phyloP scores from a whole-genome alignment of 1,284 basidiomycete species.

The Takashimella koratensis region DNA sequence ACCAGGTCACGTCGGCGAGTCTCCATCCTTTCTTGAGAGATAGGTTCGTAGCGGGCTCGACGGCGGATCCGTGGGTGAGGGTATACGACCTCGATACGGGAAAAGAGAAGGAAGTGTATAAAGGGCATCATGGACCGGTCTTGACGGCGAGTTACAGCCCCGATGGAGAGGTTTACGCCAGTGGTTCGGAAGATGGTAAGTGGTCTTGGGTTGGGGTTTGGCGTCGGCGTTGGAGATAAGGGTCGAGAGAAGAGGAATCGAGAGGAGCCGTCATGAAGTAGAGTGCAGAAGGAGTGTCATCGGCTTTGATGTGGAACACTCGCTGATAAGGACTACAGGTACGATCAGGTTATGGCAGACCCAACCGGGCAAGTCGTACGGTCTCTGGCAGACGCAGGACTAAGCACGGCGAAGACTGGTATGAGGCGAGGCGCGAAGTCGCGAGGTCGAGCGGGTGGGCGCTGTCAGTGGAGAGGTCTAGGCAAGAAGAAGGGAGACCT shows the following conservation, averaged over 20 bases:
- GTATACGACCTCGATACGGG: conserved; percentile 84
- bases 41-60: conserved; percentile 88
- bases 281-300: too few species aligned
- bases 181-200: conserved; percentile 74
- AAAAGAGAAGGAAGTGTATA: conserved; percentile 83
- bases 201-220: too few species aligned
- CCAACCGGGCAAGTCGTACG: conserved; percentile 85
- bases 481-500: too few species aligned
- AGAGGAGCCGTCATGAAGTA: too few species aligned
- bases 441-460: too few species aligned
- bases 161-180: conserved; percentile 97
- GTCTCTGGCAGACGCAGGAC: conserved; percentile 69
- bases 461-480: too few species aligned
- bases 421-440: too few species aligned
- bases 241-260: background rate
- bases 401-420: too few species aligned
- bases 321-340: too few species aligned
- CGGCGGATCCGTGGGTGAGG: conserved; percentile 91
- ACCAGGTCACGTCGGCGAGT: conserved; percentile 84
- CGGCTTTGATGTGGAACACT: too few species aligned
- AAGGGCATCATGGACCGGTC: conserved; percentile 97
- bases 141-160: conserved; percentile 91
- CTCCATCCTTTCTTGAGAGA: conserved; percentile 85
- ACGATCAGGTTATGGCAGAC: conserved; percentile 97
- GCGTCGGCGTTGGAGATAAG: conserved; percentile 12